A percentile compares a stretch with the other conserved stretches of the same genome.
Conservation (phyloP, 2,329 filamentous ascomycete genomes). For the Hymenoscyphus occultus region DNA sequence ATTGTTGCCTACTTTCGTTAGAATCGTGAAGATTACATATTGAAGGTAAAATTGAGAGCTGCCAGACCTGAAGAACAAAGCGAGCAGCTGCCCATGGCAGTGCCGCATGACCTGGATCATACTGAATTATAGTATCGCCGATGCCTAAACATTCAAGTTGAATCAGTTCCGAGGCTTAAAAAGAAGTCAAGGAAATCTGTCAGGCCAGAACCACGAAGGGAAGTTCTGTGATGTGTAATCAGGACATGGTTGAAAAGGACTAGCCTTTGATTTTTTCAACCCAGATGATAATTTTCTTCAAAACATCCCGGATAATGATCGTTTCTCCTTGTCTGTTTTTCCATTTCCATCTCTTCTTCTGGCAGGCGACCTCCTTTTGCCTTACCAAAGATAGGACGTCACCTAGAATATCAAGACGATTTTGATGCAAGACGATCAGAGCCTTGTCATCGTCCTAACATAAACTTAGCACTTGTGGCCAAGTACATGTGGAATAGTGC, state of each 20-base stretch:
- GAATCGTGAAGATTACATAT: background rate
- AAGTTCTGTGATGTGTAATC: background rate
- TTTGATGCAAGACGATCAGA: background rate
- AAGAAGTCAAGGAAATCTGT: too few relatives aligned
- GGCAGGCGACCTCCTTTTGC: background rate
- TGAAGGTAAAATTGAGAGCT: background rate
- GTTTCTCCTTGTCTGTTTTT: conserved; percentile 2
- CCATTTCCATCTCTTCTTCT: background rate
- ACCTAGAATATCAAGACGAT: background rate
- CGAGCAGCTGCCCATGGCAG: conserved; percentile 21
- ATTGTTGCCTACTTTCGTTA: conserved; percentile 3
- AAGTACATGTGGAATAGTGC: background rate
- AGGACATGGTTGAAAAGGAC: background rate
- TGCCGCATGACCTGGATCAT: conserved; percentile 20
- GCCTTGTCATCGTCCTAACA: background rate
- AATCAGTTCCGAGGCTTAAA: background rate
- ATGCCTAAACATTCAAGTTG: background rate
- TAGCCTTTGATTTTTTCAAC: conserved; percentile 9
- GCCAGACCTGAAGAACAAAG: conserved; percentile 8
- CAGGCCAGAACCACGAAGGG: too few relatives aligned
- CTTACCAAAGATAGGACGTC: background rate
- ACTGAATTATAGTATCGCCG: conserved; percentile 18
- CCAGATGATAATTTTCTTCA: conserved; percentile 8
- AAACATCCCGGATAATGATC: conserved; percentile 10
- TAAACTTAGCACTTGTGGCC: background rate